phyloP scores from a whole-genome alignment of 108 stramenopile species.

The Conticribra weissflogii region DNA sequence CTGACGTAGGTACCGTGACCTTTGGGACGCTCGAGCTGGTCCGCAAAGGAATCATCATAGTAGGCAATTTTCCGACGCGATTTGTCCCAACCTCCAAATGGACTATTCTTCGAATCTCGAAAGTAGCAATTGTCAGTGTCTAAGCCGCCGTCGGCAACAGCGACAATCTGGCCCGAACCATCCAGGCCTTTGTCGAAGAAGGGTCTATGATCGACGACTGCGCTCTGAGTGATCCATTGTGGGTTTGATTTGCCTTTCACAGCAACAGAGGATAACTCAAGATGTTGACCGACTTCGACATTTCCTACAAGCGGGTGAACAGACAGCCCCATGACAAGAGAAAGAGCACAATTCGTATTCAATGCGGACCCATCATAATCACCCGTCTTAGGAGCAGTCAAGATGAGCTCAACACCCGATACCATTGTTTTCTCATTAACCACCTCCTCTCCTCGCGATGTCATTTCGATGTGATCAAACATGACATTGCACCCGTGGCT shows the following conservation, averaged over 20 bases:
- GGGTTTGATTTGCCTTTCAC: conserved; percentile 29
- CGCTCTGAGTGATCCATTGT: conserved; percentile 51
- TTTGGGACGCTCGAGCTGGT: conserved; percentile 25
- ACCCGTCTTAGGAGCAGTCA: conserved; percentile 18
- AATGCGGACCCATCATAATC: conserved; percentile 22
- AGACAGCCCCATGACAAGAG: conserved; percentile 38
- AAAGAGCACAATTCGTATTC: conserved; percentile 44
- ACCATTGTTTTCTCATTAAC: neutral
- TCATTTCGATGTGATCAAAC: conserved; percentile 34
- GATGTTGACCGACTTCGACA: conserved; percentile 28
- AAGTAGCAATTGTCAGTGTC: conserved; percentile 63
- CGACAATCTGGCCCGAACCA: conserved; percentile 58
- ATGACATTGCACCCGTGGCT: conserved; percentile 29
- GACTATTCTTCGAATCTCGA: conserved; percentile 28
- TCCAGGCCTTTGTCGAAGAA: conserved; percentile 50
- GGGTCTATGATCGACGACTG: conserved; percentile 24
- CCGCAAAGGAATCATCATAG: conserved; percentile 45
- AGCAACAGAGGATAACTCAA: conserved; percentile 22
- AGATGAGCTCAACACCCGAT: conserved; percentile 28
- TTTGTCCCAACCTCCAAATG: conserved; percentile 39
- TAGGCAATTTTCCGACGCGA: conserved; percentile 49
- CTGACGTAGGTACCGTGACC: conserved; percentile 62
- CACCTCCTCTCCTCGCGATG: conserved; percentile 5
- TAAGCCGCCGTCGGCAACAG: conserved; percentile 54
- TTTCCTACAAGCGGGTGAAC: conserved; percentile 35